Conservation (phyloP, 176 grass and related monocot genomes). For the Musa schizocarpa region DNA sequence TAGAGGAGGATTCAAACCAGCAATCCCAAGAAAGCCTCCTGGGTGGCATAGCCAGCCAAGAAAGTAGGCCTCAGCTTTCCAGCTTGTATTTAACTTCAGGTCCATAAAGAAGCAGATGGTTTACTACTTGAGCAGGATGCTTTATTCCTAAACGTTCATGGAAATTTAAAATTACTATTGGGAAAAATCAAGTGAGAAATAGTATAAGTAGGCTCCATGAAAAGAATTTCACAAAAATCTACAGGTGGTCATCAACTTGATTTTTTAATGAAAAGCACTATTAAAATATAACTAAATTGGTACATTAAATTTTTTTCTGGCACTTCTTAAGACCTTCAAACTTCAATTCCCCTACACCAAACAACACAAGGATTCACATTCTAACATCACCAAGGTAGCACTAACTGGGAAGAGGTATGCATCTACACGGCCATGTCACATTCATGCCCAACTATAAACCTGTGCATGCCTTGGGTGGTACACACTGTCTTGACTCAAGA, state of each 20-base stretch:
- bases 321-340: neutral
- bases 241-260: neutral
- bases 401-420: neutral
- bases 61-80: neutral
- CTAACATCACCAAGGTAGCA: neutral
- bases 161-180: neutral
- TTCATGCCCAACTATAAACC: neutral
- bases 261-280: neutral
- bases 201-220: neutral
- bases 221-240: neutral
- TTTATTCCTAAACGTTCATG: neutral
- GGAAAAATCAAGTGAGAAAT: neutral
- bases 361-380: neutral
- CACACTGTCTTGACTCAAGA: too few species aligned
- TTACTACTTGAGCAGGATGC: neutral
- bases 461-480: too few species aligned
- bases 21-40: too few species aligned
- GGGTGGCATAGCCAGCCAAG: too few species aligned
- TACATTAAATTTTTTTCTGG: neutral
- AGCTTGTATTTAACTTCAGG: neutral
- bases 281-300: neutral
- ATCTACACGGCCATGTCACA: neutral
- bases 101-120: neutral
- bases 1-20: too few species aligned
- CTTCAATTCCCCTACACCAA: neutral